These are phyloP conservation scores for Lactarius pseudohatsudake DNA, from an alignment of 768 basidiomycete genomes.

Conservation along the genomic window DNA sequence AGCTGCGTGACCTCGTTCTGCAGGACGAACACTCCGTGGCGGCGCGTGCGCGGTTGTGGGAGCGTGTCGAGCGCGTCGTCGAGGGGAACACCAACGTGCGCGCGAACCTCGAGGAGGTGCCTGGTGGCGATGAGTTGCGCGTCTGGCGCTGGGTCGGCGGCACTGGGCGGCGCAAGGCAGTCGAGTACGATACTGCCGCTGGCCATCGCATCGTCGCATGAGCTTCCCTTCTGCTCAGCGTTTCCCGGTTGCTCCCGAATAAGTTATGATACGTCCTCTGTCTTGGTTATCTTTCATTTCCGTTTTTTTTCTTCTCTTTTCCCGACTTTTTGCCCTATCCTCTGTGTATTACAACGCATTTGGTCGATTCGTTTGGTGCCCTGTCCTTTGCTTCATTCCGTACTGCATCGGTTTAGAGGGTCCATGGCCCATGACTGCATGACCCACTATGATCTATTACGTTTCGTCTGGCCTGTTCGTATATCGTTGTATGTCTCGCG, in stretches of 20 bases:
- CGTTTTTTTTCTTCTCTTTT: not conserved
- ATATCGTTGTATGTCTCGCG: conserved; percentile 22
- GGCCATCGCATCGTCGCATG: conserved; percentile 31
- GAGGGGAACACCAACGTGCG: conserved; percentile 91
- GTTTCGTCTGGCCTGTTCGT: conserved; percentile 12
- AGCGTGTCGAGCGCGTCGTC: conserved; percentile 78
- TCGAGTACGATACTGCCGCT: conserved; percentile 26
- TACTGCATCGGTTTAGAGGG: not conserved
- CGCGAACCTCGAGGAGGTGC: conserved; percentile 78
- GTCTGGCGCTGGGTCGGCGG: conserved; percentile 93
- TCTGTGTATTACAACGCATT: conserved; percentile 19
- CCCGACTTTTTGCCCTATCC: not conserved
- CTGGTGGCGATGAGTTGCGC: conserved; percentile 82
- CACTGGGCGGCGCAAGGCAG: conserved; percentile 25
- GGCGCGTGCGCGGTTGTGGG: conserved; percentile 69
- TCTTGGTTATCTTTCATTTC: conserved; percentile 14
- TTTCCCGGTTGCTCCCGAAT: conserved; percentile 5
- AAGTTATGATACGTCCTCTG: conserved; percentile 25
- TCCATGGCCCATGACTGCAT: not conserved
- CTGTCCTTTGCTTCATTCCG: not conserved
- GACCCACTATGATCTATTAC: conserved; percentile 22
- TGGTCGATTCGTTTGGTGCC: not conserved
- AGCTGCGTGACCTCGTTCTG: conserved; percentile 83
- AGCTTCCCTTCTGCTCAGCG: not conserved
- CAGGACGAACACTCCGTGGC: conserved; percentile 77